Conservation (phyloP, 73 alveolate species). For the Stentor coeruleus region DNA sequence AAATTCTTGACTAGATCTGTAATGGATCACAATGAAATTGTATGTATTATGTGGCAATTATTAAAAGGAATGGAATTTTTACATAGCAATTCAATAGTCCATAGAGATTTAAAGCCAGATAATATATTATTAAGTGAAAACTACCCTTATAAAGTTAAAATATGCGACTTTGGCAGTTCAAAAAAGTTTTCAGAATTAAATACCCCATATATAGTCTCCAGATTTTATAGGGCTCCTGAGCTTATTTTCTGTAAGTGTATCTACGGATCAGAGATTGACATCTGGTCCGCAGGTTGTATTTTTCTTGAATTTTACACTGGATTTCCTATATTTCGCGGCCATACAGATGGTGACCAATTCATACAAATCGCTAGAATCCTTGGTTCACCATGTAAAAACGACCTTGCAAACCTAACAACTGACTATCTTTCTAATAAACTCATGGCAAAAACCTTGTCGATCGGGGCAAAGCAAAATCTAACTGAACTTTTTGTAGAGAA, state of each 20-base stretch:
- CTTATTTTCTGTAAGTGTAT: conserved; percentile 56
- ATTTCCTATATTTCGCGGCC: conserved; percentile 78
- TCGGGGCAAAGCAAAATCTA: background rate
- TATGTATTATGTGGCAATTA: conserved; percentile 37
- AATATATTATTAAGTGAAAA: conserved; percentile 37
- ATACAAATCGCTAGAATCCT: conserved; percentile 27
- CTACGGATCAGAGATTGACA: conserved; percentile 70
- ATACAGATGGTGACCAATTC: conserved; percentile 65
- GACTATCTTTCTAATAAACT: background rate
- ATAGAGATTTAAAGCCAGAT: conserved; percentile 70
- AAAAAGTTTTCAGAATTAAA: conserved; percentile 44
- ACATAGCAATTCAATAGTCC: conserved; percentile 40
- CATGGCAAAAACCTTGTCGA: background rate
- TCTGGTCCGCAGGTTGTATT: conserved; percentile 92
- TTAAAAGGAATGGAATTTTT: conserved; percentile 42
- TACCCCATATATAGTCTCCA: conserved; percentile 77
- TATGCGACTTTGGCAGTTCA: conserved; percentile 82
- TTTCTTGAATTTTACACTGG: conserved; percentile 71
- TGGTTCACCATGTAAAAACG: conserved; percentile 30
- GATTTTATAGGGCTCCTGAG: conserved; percentile 88
- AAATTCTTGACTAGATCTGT: background rate
- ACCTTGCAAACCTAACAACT: conserved; percentile 24
- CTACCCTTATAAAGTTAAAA: conserved; percentile 37
- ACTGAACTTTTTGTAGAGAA: background rate
- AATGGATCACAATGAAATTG: conserved; percentile 26